Base-by-base conservation (phyloP, 352 stramenopile genomes). In the Pythium oligandrum region DNA sequence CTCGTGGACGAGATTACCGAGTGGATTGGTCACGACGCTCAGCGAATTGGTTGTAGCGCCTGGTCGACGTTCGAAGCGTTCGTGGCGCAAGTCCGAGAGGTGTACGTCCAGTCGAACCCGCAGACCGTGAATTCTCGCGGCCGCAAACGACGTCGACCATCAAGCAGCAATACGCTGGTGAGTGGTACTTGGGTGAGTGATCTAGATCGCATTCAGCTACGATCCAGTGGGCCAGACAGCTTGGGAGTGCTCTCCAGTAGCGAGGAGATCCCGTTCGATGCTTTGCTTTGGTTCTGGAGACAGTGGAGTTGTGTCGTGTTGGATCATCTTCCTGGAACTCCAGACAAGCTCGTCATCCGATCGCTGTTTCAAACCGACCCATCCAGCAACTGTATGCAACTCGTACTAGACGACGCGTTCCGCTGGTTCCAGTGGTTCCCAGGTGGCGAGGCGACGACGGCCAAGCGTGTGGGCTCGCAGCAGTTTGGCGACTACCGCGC, bases 221-320 rank as follows among this genome's bases (percentile, higher is more conserved):
- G n/a, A n/a, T n/a, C n/a, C n/a, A n/a, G n/a, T n/a, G n/a, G n/a
- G n/a, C n/a, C n/a, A n/a, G n/a, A n/a, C n/a, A n/a, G n/a, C n/a
- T n/a, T n/a, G n/a, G n/a, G n/a, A n/a, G n/a, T n/a, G n/a, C n/a
- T n/a, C n/a, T n/a, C n/a, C n/a, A n/a, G n/a, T n/a, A n/a, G n/a
- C 31, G 42, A 46, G 1, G 6, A 10, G 26, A 5, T 43, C n/a
- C 42, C 50, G 31, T 33, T 56, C 11, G 33, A 46, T 33, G 40
- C 43, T 8, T 11, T 56, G 50, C 50, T 56, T 12, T 56, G 40
- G 50, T 56, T 56, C 40, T 56, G 50, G 50, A 33, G 34, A n/a
- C 50, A 56, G 33, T 33, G 48, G 40, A 26, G 39, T n/a, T 56
- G 39, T 2, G 33, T 55, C 4, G 40, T 46, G 12, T 38, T 38